Base-by-base conservation (phyloP, 2,329 filamentous ascomycete genomes). In the Exophiala viscosa region DNA sequence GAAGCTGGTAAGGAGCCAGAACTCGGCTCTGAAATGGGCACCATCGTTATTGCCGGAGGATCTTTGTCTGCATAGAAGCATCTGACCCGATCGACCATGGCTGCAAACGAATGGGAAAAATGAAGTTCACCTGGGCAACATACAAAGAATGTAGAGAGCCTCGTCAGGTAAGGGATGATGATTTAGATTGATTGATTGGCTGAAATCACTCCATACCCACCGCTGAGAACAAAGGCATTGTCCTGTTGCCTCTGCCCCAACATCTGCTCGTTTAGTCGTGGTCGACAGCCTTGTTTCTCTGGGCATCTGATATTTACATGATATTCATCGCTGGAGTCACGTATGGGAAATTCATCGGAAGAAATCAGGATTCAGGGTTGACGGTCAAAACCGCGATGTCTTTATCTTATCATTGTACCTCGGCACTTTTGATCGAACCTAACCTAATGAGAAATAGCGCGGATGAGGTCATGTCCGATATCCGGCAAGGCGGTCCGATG, bases 91-190 rank as follows among this genome's bases (percentile, higher is more conserved):
- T 28, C 23, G 23, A 28, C 23, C 23, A 28, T 45, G 38, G 13
- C 35, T 33, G 52, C 52, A 40, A 49, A 52, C 31, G 3, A 7
- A 4, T 28, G 32, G 10, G 5, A 14, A 23, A 34, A 45, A 39
- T 45, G 32, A 23, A 33, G 35, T 45, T 57, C 34, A 17, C 50
- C 44, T 15, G 42, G 54, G 42, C 50, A 51, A 57, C 54, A 20
- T 10, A 54, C 50, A 57, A 57, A 47, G 54, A 57, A 57, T 57
- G 54, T 17, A 39, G 35, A 23, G 31, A 48, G 50, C 50, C 43
- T 53, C 50, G 43, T 31, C 54, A 15, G 35, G 43, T 44, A 50
- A 14, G 44, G 50, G n/a, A 39, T n/a, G n/a, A n/a, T 3, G 3
- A 20, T 11, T n/a, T 18, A 15, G 36, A 42, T 48, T 42, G 35